Evolutionary conservation across 371 early-diverging fungal genomes (phyloP).

Genomic region (Mycotypha africana): DNA sequence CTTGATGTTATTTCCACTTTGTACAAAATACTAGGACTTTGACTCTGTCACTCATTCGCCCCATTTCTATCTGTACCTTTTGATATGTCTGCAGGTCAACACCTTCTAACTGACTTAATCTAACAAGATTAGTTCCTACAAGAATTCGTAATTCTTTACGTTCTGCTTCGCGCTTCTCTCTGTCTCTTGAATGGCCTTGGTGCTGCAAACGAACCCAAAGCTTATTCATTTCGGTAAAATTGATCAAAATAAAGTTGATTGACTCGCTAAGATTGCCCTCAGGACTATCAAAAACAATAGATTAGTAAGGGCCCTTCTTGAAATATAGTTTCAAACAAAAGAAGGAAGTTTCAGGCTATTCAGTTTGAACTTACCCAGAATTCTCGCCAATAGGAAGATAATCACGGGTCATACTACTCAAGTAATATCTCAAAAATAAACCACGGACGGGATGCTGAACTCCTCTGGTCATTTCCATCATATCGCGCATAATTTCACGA

Average conservation of each 20-base stretch:
- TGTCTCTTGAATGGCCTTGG: constrained; percentile 86
- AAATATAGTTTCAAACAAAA: background rate
- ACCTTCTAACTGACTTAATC: constrained; percentile 82
- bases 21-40: background rate
- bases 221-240: constrained; percentile 97
- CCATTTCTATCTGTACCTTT: constrained; percentile 24
- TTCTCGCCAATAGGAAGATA: constrained; percentile 64
- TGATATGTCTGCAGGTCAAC: constrained; percentile 77
- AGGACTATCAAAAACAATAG: background rate
- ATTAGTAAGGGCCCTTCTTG: too few species aligned
- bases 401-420: constrained; percentile 89
- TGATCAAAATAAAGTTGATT: constrained; percentile 86
- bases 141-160: constrained; percentile 87
- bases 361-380: constrained; percentile 1
- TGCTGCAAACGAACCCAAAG: constrained; percentile 95
- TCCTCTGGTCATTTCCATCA: constrained; percentile 96
- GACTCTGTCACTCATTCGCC: background rate
- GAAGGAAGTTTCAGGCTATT: background rate
- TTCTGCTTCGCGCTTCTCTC: constrained; percentile 89
- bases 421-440: constrained; percentile 90
- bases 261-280: constrained; percentile 40
- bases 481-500: constrained; percentile 92
- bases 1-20: background rate
- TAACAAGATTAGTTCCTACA: constrained; percentile 90
- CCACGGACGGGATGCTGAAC: constrained; percentile 97